These are phyloP conservation scores for Coemansia sp. DNA, from an alignment of 192 early-diverging fungal genomes.

Conservation along the genomic window DNA sequence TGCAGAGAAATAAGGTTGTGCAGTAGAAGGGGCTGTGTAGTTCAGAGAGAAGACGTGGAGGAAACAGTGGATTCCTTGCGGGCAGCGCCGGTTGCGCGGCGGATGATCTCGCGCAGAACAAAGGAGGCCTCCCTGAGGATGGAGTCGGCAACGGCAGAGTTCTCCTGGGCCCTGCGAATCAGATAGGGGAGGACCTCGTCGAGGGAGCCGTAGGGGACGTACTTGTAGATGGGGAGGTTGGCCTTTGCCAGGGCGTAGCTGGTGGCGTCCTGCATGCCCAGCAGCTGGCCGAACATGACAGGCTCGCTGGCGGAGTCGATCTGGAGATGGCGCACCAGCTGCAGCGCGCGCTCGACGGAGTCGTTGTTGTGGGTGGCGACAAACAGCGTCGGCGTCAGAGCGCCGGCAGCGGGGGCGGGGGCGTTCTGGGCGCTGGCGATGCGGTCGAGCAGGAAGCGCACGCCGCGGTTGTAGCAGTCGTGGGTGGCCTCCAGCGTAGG, in stretches of 20 bases:
- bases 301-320: conserved; percentile 59
- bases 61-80: conserved; percentile 1
- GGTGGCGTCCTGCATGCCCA: conserved; percentile 90
- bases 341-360: conserved; percentile 64
- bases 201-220: conserved; percentile 89
- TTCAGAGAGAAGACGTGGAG: conserved; percentile 1
- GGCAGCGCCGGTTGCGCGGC: conserved; percentile 25
- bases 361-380: conserved; percentile 90
- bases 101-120: conserved; percentile 62
- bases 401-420: neutral
- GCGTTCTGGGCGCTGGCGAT: conserved; percentile 49
- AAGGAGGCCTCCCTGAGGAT: conserved; percentile 58
- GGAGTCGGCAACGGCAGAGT: conserved; percentile 74
- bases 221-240: conserved; percentile 86
- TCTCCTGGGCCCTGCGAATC: conserved; percentile 92
- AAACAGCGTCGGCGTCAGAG: conserved; percentile 63
- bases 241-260: conserved; percentile 76
- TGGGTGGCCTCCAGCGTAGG: conserved; percentile 79
- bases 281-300: conserved; percentile 91
- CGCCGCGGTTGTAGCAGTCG: conserved; percentile 75
- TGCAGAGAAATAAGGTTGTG: conserved; percentile 1
- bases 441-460: conserved; percentile 66
- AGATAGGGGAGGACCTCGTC: conserved; percentile 92
- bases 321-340: conserved; percentile 60
- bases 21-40: neutral